Conservation (phyloP, 1,139 yeast species). For the Debaryomycetaceae sp. region DNA sequence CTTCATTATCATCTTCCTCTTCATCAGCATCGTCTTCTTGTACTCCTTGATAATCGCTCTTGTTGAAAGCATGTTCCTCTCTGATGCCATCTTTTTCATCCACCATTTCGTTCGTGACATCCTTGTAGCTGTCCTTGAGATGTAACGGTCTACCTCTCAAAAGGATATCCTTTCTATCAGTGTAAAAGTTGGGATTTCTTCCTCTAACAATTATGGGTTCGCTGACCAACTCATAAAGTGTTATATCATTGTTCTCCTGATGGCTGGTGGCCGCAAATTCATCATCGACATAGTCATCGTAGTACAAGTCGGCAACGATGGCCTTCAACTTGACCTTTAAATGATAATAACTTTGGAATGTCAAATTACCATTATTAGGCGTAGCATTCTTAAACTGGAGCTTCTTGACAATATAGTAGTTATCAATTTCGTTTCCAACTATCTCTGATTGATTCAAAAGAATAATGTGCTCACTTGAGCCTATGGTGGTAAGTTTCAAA, state of each 20-base stretch:
- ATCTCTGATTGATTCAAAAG: slow-evolving; percentile 24
- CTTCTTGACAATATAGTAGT: slow-evolving; percentile 35
- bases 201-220: slow-evolving; percentile 64
- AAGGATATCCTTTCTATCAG: slow-evolving; percentile 50
- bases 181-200: slow-evolving; percentile 61
- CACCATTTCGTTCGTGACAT: slow-evolving; percentile 10
- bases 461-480: slow-evolving; percentile 27
- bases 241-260: slow-evolving; percentile 28
- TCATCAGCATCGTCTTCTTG: slow-evolving; percentile 5
- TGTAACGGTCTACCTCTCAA: slow-evolving; percentile 27
- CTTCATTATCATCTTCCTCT: slow-evolving; percentile 5
- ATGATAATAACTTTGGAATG: slow-evolving; percentile 55
- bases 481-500: slow-evolving; percentile 19
- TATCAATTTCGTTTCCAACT: slow-evolving; percentile 25
- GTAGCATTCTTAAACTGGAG: slow-evolving; percentile 63
- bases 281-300: slow-evolving; percentile 39
- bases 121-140: slow-evolving; percentile 18
- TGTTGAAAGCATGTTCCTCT: slow-evolving; percentile 3
- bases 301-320: slow-evolving; percentile 41
- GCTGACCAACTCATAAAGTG: slow-evolving; percentile 32
- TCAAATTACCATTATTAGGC: slow-evolving; percentile 58
- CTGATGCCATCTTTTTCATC: slow-evolving; percentile 6
- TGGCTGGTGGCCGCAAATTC: slow-evolving; percentile 18
- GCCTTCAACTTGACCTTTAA: slow-evolving; percentile 45
- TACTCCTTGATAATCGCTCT: slow-evolving; percentile 4